Evolutionary conservation across 1,284 basidiomycete genomes (phyloP), one percentile per base, ranked within the genome.

Genomic region (Austroboletus niveus): DNA sequence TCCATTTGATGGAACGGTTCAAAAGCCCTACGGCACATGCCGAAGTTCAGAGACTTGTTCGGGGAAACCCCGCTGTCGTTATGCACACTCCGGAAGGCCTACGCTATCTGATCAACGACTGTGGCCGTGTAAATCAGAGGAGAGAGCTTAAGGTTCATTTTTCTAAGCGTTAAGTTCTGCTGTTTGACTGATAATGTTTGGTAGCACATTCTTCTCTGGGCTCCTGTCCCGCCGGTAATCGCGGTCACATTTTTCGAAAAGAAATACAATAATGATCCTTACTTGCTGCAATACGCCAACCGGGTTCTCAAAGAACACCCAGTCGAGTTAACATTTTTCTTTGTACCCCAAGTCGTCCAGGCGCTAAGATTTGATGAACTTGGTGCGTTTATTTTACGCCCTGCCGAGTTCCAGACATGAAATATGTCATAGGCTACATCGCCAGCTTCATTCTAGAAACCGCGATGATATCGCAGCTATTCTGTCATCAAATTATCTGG

Each of bases 401-500:
- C 30, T 8, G 29, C 50, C 36, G 2, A 32, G 22, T n/a, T 40
- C 30, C 36, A 43, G 44, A 57, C 45, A 46, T 4, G 22, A 43
- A 52, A 32, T 12, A 38, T 27, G 35, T 29, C 45, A 9, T 57
- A 93, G 93, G 94, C 44, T 99, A 99, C 70, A 94, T 99, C 29
- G 85, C 89, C 57, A 84, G 89, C 29, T 99, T 98, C 77, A 94
- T 99, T 64, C 95, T 95, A 60, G 94, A 98, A 73, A 98, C 96
- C 0, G 91, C 95, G 11, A 96, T 94, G 72, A 94, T 99, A 56
- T 98, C 95, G 5, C 96, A 98, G 70, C 73, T 95, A 10, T 99
- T 99, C 77, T 99, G 97, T 66, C 97, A 99, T 70, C 97, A 99
- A 74, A 99, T 99, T 57, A 94, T 99, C 58, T 99, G 97, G 97